Base-by-base conservation (phyloP, 306 rosid genomes). In the Abrus pulchellus region DNA sequence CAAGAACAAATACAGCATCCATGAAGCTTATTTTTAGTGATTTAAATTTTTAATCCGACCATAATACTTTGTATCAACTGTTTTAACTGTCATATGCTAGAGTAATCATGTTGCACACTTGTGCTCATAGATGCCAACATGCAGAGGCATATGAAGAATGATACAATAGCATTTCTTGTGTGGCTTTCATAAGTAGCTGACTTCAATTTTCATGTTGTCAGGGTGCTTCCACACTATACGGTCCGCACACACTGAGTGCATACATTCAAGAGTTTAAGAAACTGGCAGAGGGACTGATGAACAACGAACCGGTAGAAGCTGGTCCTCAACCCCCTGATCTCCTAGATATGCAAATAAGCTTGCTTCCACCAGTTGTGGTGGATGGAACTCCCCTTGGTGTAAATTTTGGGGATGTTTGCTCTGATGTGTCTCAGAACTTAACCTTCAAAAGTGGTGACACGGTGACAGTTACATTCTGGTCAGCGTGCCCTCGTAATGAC, bases 271-370 rank as follows among this genome's bases (percentile, higher is more conserved):
- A 94, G 87, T 94, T 94, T 80, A 83, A 86, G 86, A 94, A 91
- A 87, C 98, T 94, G 33, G 97, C 97, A 7, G 72, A 44, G 34
- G 90, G 95, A 55, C 91, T 94, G 33, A 38, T 81, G 40, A 72
- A 64, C 2, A 65, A 78, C 62, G 56, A 81, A 72, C 50, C 80
- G 0, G 88, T 92, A 14, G 88, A 86, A 65, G 14, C 89, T 0
- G 98, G 97, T 67, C 94, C 97, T 44, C 97, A 70, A 38, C 98
- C 97, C 30, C 98, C 98, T 29, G 89, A 92, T 88, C 97, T 92
- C 62, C 80, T 94, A 11, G 44, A 75, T 5, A 86, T 76, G 84
- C 98, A 94, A 80, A 88, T 94, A 83, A 76, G 97, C 91, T 82
- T 92, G 20, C 93, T 94, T 30, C 80, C 93, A 45, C 94, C 98